Base-by-base conservation (phyloP, 495 filamentous ascomycete genomes). In the Bathelium albidoporum region DNA sequence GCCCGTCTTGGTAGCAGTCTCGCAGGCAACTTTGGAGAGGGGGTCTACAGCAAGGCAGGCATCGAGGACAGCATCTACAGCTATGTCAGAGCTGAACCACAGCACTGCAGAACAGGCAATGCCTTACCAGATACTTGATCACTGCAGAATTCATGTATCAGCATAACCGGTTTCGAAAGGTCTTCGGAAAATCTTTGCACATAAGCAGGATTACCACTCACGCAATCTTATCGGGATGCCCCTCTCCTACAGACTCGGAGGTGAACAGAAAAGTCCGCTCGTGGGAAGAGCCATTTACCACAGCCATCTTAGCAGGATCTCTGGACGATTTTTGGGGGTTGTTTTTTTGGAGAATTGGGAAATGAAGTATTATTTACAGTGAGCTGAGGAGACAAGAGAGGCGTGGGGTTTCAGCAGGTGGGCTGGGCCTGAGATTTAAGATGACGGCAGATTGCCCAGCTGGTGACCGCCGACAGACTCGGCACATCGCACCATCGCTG, bases 1-100 rank as follows among this genome's bases (percentile, higher is more conserved):
- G 77, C 85, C 85, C 69, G 94, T 98, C 90, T 98, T 98, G 76
- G 94, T 95, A 71, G 94, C 94, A 64, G 94, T 96, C 84, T 98
- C 94, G 76, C 94, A 98, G 76, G 93, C 94, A 67, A 96, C 85
- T 85, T 98, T 98, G 78, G 94, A 97, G 70, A 97, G 84, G 58
- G 94, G 94, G 75, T 98, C 94, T 76, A 91, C 88, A 64, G 80
- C 79, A 68, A 98, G 81, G 79, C 94, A 97, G 78, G 94, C 94
- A 84, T 98, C 94, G 82, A 98, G 92, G 73, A 98, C 83, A 69
- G 94, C 94, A 80, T 98, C 94, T 55, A 55, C 24, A 29, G 12
- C 29, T 10, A 10, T 20, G 9, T 55, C 29, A 55, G 24, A 12
- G 44, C 20, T 49, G 44, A 49, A 49, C 20, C 20, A 5, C 18